These are phyloP conservation scores for Diaporthe ampelina DNA, from an alignment of 2,329 filamentous ascomycete species.

Conservation along the genomic window DNA sequence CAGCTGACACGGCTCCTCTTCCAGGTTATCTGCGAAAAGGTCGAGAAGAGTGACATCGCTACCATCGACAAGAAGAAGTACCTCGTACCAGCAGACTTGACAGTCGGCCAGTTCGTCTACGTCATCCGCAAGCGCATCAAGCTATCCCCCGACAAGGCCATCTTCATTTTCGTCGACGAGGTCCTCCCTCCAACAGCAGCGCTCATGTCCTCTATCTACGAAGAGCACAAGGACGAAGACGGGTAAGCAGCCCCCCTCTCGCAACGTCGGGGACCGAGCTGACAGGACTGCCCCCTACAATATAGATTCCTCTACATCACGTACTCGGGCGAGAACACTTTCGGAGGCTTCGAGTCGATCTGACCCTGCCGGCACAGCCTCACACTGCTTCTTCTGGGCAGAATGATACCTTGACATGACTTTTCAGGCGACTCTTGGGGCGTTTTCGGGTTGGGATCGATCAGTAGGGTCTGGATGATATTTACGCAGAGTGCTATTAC, in stretches of 20 bases:
- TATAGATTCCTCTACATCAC: constrained; percentile 96
- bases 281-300: constrained; percentile 3
- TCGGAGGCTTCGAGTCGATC: constrained; percentile 70
- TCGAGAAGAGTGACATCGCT: constrained; percentile 98
- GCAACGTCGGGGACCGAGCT: constrained; percentile 9
- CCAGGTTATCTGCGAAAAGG: constrained; percentile 99
- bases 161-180: constrained; percentile 99
- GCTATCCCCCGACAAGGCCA: constrained; percentile 99
- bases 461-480: constrained; percentile 33
- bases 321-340: constrained; percentile 99
- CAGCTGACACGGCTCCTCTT: constrained; percentile 32
- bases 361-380: constrained; percentile 28
- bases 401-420: constrained; percentile 40
- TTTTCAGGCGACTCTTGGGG: constrained; percentile 39
- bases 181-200: constrained; percentile 96
- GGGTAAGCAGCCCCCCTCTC: constrained; percentile 60
- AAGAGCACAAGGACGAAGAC: constrained; percentile 94
- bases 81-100: constrained; percentile 95
- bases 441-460: constrained; percentile 41
- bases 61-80: constrained; percentile 99
- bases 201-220: constrained; percentile 99
- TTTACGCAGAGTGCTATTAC: constrained; percentile 34
- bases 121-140: constrained; percentile 99
- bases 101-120: constrained; percentile 98
- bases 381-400: constrained; percentile 27